A percentile compares a stretch with the other conserved stretches of the same genome.
Conservation (phyloP, 2,329 filamentous ascomycete genomes). For the Aspergillus sp. region DNA sequence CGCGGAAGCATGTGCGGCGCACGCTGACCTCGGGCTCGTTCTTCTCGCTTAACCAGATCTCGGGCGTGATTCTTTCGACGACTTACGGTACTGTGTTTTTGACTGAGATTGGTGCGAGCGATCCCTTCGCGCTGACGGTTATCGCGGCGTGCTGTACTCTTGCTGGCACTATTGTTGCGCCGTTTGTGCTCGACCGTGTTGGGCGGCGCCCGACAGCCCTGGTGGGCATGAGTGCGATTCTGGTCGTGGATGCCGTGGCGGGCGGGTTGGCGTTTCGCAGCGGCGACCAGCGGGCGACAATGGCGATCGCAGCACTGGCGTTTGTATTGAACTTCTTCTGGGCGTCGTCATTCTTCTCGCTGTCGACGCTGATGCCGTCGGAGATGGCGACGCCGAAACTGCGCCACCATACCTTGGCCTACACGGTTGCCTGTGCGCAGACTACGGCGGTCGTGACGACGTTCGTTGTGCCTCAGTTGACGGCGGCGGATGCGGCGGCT, state of each 20-base stretch:
- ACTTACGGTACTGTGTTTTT: conserved; percentile 40
- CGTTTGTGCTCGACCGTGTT: conserved; percentile 32
- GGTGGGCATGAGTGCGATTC: conserved; percentile 31
- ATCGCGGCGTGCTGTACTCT: conserved; percentile 35
- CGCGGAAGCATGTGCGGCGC: conserved; percentile 31
- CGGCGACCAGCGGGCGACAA: conserved; percentile 18
- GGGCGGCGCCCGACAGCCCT: conserved; percentile 37
- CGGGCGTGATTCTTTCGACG: conserved; percentile 35
- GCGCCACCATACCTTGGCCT: conserved; percentile 38
- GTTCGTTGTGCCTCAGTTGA: conserved; percentile 35
- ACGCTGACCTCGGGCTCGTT: conserved; percentile 36
- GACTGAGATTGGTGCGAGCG: conserved; percentile 29
- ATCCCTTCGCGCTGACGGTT: conserved; percentile 35
- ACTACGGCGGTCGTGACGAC: conserved; percentile 40
- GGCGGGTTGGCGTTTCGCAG: conserved; percentile 32
- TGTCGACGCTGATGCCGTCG: conserved; percentile 33
- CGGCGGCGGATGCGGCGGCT: conserved; percentile 29
- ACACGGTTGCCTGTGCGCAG: conserved; percentile 34
- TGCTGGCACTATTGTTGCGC: conserved; percentile 34
- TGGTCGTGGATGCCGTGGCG: conserved; percentile 32
- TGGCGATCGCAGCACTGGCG: conserved; percentile 30
- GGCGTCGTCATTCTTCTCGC: conserved; percentile 35
- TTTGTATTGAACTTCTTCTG: conserved; percentile 41
- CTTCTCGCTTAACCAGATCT: conserved; percentile 36
- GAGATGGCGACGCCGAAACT: conserved; percentile 37